Conservation (phyloP, 371 early-diverging fungal species). For the Mucor sp. region DNA sequence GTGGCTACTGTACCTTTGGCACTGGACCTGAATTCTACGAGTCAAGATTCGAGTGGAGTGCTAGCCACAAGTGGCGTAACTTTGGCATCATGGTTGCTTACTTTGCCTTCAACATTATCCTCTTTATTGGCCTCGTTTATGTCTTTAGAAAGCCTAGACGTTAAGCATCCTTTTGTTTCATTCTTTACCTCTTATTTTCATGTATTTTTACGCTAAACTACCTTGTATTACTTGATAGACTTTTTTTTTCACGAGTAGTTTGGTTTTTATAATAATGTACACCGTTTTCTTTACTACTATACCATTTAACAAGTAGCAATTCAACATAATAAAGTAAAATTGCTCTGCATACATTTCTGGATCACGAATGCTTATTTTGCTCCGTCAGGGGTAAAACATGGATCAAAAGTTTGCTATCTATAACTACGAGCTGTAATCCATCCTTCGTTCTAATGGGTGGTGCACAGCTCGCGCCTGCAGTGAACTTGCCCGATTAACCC, state of each 20-base stretch:
- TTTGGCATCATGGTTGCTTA: constrained; percentile 66
- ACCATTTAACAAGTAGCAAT: not conserved
- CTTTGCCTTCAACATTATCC: constrained; percentile 54
- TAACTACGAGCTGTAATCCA: too few species aligned
- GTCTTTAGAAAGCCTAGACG: constrained; percentile 42
- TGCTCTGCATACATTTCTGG: too few species aligned
- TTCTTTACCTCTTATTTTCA: not conserved
- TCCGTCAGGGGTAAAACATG: too few species aligned
- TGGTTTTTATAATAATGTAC: not conserved
- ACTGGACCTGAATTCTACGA: constrained; percentile 63
- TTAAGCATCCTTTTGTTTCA: constrained; percentile 14
- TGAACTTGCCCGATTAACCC: too few species aligned
- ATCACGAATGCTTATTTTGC: too few species aligned
- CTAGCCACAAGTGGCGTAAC: constrained; percentile 72
- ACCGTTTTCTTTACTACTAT: constrained; percentile 3
- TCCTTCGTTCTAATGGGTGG: too few species aligned
- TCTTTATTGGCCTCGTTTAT: constrained; percentile 49
- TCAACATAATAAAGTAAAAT: not conserved
- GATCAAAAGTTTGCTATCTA: too few species aligned
- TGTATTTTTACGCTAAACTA: constrained; percentile 6
- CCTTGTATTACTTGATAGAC: not conserved
- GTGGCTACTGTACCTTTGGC: constrained; percentile 68
- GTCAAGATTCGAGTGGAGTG: constrained; percentile 57
- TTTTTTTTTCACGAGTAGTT: not conserved
- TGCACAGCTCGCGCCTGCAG: too few species aligned